Evolutionary conservation across 352 stramenopile species (phyloP).

Genomic region (Pythium brachiatum): DNA sequence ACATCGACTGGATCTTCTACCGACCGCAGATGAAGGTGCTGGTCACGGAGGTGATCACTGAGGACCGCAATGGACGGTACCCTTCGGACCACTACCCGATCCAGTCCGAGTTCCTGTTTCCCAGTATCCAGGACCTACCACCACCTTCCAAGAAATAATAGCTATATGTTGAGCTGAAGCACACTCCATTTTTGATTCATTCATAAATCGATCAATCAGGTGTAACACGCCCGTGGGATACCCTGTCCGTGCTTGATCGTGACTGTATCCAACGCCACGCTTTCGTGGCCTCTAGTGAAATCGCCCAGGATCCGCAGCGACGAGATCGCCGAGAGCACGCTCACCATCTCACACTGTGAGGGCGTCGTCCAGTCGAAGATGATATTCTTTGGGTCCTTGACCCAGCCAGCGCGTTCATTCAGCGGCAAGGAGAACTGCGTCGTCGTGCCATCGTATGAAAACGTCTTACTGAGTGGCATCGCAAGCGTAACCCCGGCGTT

Average conservation of each 20-base stretch:
- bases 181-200: neutral
- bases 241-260: constrained; percentile 54
- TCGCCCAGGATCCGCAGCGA: constrained; percentile 88
- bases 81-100: constrained; percentile 88
- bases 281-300: constrained; percentile 90
- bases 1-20: constrained; percentile 91
- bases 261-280: constrained; percentile 86
- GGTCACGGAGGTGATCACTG: constrained; percentile 78
- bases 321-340: constrained; percentile 82
- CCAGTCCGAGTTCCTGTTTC: constrained; percentile 76
- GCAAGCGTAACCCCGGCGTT: constrained; percentile 82
- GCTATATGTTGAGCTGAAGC: neutral
- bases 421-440: constrained; percentile 83
- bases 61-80: constrained; percentile 75
- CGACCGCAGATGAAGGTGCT: constrained; percentile 75
- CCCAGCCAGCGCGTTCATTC: constrained; percentile 80
- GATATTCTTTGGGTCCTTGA: constrained; percentile 91
- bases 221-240: constrained; percentile 42
- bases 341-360: constrained; percentile 85
- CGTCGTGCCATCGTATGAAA: constrained; percentile 77
- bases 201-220: constrained; percentile 6
- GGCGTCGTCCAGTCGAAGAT: constrained; percentile 67
- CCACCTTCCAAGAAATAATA: constrained; percentile 31
- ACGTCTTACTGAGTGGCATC: constrained; percentile 75
- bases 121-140: constrained; percentile 51